A percentile compares a stretch with the other conserved stretches of the same genome.
Conservation (phyloP, 345 rosid genomes). For the Dimocarpus longan region DNA sequence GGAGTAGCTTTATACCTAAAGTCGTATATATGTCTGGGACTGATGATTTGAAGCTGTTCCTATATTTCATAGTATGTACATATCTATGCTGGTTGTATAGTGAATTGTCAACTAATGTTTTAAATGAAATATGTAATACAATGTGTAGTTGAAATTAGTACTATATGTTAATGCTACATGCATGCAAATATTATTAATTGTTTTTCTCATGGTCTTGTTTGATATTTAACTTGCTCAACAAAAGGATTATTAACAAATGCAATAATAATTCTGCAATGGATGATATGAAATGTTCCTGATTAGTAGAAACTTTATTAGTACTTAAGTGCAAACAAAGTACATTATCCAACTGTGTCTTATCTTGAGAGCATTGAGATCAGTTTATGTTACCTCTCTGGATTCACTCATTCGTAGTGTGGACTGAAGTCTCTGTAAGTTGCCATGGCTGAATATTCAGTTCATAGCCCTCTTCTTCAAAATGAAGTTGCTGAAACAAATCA, state of each 20-base stretch:
- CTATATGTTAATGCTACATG: no score
- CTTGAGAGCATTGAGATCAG: not conserved
- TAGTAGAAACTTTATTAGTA: no score
- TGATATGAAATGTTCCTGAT: no score
- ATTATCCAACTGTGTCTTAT: no score
- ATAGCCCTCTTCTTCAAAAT: conserved; percentile 41
- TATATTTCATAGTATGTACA: not conserved
- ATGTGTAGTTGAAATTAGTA: not conserved
- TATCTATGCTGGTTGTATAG: not conserved
- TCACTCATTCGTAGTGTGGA: not conserved
- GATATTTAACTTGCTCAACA: no score
- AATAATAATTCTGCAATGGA: no score
- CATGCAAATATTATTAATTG: conserved; percentile 6
- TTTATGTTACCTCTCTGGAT: not conserved
- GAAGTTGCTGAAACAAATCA: conserved; percentile 9
- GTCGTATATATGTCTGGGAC: not conserved
- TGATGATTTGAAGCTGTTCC: not conserved
- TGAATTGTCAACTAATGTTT: not conserved
- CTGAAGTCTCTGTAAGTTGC: not conserved
- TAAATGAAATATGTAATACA: not conserved
- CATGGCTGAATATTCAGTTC: conserved; percentile 43
- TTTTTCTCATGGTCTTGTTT: no score
- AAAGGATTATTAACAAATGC: no score
- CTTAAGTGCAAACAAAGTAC: no score
- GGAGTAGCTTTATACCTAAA: conserved; percentile 9